Base-by-base conservation (phyloP, 177 flowering plant species). In the Telopea speciosissima region DNA sequence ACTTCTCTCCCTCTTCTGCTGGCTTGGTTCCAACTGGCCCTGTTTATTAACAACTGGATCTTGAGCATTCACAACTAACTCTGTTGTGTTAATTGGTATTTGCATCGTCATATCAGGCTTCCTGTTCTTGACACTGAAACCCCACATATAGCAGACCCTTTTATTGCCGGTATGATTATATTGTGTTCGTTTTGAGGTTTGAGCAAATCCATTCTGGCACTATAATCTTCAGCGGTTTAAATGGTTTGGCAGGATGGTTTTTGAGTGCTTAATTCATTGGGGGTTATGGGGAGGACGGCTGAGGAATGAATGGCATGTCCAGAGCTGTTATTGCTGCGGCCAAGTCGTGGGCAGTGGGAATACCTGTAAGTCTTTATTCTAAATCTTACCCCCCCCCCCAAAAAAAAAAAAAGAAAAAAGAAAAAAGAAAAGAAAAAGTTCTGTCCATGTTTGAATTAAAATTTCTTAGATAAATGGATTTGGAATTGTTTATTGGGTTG, bases 301-400 rank as follows among this genome's bases (percentile, higher is more conserved):
- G 89, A 70, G 99, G 97, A 62, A 77, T 78, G 75, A 90, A 88
- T 66, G 99, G 99, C 25, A 56, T 67, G 31, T 74, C 85, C 1
- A 90, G 84, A 78, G 95, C 88, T 69, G 78, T 92, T 62, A 16
- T 71, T 70, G 89, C 93, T 42, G 85, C 96, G 58, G 81, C 88
- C 54, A 94, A 92, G 75, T 92, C 99, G 4, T 93, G 97, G 99
- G 85, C 89, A 33, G 66, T 83, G 24, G 99, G 99, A 12, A 88
- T 94, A 76, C 97, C 93, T 10, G 99, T 94, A 81, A 84, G 85
- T 82, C n/a, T n/a, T n/a, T n/a, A n/a, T n/a, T n/a, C n/a, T n/a
- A n/a, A n/a, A n/a, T n/a, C n/a, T n/a, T n/a, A n/a, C n/a, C n/a
- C n/a, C n/a, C n/a, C n/a, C n/a, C n/a, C n/a, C n/a, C n/a, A n/a